phyloP scores from a whole-genome alignment of 768 basidiomycete genomes.

The Leccinum uliginosum region DNA sequence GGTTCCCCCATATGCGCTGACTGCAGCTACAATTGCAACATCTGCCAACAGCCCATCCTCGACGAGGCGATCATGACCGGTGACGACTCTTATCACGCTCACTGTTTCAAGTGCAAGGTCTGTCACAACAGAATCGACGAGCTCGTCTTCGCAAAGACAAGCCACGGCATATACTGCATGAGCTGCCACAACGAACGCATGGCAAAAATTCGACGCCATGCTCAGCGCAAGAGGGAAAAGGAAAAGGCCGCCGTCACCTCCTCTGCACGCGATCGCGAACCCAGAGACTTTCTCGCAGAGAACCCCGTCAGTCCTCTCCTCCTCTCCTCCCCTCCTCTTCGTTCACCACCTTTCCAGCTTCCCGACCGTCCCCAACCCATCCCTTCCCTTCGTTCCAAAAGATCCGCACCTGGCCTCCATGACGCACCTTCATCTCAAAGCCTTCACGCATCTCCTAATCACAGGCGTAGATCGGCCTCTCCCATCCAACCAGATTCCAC shows the following conservation, averaged over 20 bases:
- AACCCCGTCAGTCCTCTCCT: constrained; percentile 36
- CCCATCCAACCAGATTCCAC: constrained; percentile 10
- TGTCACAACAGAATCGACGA: constrained; percentile 96
- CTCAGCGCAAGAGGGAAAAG: constrained; percentile 78
- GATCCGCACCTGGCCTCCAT: constrained; percentile 20
- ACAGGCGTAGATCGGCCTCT: constrained; percentile 10
- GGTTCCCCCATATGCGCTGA: constrained; percentile 95
- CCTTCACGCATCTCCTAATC: constrained; percentile 11
- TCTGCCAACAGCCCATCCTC: constrained; percentile 90
- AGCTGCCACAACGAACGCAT: constrained; percentile 97
- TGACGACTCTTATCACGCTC: constrained; percentile 97
- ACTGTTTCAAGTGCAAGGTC: constrained; percentile 97
- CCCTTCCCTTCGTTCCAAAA: constrained; percentile 18
- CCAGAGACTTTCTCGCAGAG: constrained; percentile 32
- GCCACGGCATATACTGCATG: constrained; percentile 99
- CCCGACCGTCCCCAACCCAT: constrained; percentile 4
- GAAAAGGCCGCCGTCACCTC: constrained; percentile 40
- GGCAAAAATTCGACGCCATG: constrained; percentile 85
- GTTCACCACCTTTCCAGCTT: constrained; percentile 5
- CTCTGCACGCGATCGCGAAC: constrained; percentile 26
- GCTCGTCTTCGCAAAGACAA: constrained; percentile 97
- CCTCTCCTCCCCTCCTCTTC: background rate
- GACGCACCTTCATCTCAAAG: constrained; percentile 25
- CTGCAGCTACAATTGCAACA: constrained; percentile 93
- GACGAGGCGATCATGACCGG: constrained; percentile 99